A percentile compares a stretch with the other conserved stretches of the same genome.
Evolutionary conservation across 1,139 yeast genomes (phyloP).

Genomic region (Kodamaea suecica): DNA sequence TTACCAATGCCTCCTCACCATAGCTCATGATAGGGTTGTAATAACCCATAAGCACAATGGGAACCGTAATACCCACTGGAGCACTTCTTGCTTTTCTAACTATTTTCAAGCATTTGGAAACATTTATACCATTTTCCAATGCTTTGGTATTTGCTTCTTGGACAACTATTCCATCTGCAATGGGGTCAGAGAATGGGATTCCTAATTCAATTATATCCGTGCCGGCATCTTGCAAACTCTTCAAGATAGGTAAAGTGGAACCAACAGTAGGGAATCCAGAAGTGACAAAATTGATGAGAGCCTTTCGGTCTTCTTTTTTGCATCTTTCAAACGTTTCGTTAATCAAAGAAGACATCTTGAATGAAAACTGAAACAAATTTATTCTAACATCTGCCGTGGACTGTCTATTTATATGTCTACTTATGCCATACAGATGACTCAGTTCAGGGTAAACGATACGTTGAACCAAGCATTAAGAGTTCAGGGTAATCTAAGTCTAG

Average conservation of each 20-base stretch:
- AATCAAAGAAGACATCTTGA: conserved; percentile 58
- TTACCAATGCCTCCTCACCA: conserved; percentile 81
- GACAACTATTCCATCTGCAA: conserved; percentile 98
- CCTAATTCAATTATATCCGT: conserved; percentile 94
- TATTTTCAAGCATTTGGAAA: conserved; percentile 63
- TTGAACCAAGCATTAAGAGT: too few relatives aligned
- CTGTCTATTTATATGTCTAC: too few relatives aligned
- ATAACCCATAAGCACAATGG: conserved; percentile 93
- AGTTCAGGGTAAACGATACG: conserved; percentile 2
- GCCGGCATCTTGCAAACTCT: conserved; percentile 92
- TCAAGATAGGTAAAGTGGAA: conserved; percentile 81
- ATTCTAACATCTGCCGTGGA: too few relatives aligned
- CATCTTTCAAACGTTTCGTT: conserved; percentile 72
- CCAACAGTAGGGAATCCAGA: conserved; percentile 90
- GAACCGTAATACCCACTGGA: conserved; percentile 80
- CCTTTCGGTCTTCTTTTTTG: conserved; percentile 74
- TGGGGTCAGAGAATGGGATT: conserved; percentile 97
- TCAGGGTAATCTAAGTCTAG: conserved; percentile 2
- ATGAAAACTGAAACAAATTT: too few relatives aligned
- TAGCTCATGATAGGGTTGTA: conserved; percentile 89
- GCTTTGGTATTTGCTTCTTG: conserved; percentile 83
- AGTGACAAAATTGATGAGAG: conserved; percentile 87
- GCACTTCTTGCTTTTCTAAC: conserved; percentile 71
- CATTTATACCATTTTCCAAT: conserved; percentile 76
- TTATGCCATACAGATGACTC: conserved; percentile 1